Percentiles rank a stretch among this genome's conserved stretches.
Conservation (phyloP, 371 early-diverging fungal genomes). For the Apophysomyces sp. region DNA sequence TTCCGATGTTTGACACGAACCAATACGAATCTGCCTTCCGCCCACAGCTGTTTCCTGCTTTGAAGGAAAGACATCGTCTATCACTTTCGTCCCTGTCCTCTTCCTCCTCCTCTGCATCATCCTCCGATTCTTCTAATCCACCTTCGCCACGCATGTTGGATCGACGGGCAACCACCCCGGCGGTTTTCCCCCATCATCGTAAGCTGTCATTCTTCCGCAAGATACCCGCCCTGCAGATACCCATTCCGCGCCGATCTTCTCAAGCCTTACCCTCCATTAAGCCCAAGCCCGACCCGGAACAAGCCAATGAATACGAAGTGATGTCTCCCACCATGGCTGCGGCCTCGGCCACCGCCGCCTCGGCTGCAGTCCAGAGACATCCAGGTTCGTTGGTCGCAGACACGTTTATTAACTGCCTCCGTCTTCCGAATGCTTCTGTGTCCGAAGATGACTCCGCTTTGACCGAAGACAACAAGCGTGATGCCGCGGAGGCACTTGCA, state of each 20-base stretch:
- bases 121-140: constrained; percentile 15
- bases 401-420: constrained; percentile 26
- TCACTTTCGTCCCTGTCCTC: constrained; percentile 5
- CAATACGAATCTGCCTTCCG: constrained; percentile 13
- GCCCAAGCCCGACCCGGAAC: constrained; percentile 4
- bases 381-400: constrained; percentile 37
- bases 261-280: constrained; percentile 11
- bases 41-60: constrained; percentile 12
- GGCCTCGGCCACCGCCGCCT: constrained; percentile 27
- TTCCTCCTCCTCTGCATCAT: constrained; percentile 14
- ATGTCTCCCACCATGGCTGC: constrained; percentile 36
- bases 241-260: constrained; percentile 20
- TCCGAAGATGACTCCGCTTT: constrained; percentile 2
- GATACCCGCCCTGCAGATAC: constrained; percentile 24
- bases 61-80: constrained; percentile 10
- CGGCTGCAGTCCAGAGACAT: constrained; percentile 25
- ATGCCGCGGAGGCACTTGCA: constrained; percentile 4
- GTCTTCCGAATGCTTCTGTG: constrained; percentile 6
- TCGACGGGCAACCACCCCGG: constrained; percentile 1
- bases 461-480: constrained; percentile 3
- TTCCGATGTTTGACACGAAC: constrained; percentile 17
- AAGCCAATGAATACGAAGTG: not conserved
- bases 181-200: not conserved
- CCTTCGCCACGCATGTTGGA: constrained; percentile 8
- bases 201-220: constrained; percentile 7